Evolutionary conservation across 78 protist species (phyloP).

Genomic region (Cavenderia fasciculata): DNA sequence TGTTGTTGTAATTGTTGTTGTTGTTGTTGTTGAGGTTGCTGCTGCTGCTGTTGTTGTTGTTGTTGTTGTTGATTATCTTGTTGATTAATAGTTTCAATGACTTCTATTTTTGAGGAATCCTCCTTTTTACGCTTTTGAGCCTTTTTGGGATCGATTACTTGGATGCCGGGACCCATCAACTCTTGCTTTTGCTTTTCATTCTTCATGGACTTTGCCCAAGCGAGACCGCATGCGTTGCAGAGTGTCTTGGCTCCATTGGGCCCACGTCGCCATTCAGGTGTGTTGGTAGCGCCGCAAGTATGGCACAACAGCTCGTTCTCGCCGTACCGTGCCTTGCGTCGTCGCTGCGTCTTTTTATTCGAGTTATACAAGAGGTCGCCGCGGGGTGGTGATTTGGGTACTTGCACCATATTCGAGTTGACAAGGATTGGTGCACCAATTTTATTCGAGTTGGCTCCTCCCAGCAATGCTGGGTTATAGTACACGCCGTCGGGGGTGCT

Average conservation of each 20-base stretch:
- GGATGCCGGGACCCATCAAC: constrained; percentile 26
- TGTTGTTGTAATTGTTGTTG: constrained; percentile 5
- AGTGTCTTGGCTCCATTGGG: constrained; percentile 63
- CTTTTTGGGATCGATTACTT: constrained; percentile 55
- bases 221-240: constrained; percentile 75
- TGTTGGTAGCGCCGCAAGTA: constrained; percentile 68
- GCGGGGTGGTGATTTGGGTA: too few species aligned
- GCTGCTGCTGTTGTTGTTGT: neutral
- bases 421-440: neutral
- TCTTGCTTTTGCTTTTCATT: constrained; percentile 70
- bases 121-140: constrained; percentile 55
- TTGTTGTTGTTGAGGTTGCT: neutral
- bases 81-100: neutral
- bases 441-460: neutral
- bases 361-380: too few species aligned
- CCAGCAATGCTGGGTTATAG: neutral
- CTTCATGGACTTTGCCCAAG: constrained; percentile 68
- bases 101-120: neutral
- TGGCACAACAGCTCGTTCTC: constrained; percentile 50
- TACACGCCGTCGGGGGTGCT: too few species aligned
- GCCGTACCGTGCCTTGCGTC: constrained; percentile 40
- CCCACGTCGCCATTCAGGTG: constrained; percentile 77
- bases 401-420: neutral
- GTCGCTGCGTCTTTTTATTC: constrained; percentile 16
- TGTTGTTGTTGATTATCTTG: constrained; percentile 7